These are phyloP conservation scores for Niveomyces coronatus DNA, from an alignment of 2,329 filamentous ascomycete species.

Conservation along the genomic window DNA sequence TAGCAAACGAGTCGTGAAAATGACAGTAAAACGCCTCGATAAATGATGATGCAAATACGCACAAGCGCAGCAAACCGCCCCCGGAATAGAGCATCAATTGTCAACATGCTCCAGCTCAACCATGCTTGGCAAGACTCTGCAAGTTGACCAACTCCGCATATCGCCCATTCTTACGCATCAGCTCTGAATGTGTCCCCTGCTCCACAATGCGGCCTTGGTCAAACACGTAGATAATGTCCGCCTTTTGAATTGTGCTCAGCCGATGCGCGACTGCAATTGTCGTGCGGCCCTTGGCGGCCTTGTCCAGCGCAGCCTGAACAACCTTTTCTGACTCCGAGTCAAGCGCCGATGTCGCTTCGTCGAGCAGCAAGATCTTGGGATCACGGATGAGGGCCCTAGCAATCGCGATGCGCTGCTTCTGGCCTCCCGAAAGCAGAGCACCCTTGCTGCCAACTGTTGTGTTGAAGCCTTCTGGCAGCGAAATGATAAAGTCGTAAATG, in stretches of 20 bases:
- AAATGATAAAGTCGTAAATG: slow-evolving; percentile 85
- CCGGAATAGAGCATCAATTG: background rate
- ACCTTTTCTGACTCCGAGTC: slow-evolving; percentile 71
- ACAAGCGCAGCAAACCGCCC: no score
- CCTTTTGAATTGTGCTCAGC: slow-evolving; percentile 86
- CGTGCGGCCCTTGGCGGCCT: slow-evolving; percentile 72
- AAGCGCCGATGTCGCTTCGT: slow-evolving; percentile 70
- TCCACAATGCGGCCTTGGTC: slow-evolving; percentile 82
- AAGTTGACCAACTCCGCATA: slow-evolving; percentile 73
- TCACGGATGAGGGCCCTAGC: slow-evolving; percentile 84
- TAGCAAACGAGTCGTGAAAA: no score
- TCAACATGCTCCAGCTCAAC: slow-evolving; percentile 12
- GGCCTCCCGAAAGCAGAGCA: slow-evolving; percentile 73
- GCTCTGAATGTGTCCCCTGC: slow-evolving; percentile 64
- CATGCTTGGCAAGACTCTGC: slow-evolving; percentile 60
- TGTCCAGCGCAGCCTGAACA: slow-evolving; percentile 71
- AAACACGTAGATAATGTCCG: slow-evolving; percentile 94
- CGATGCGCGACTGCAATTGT: slow-evolving; percentile 93
- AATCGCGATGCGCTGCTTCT: slow-evolving; percentile 92
- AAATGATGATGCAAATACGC: background rate
- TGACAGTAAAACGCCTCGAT: background rate
- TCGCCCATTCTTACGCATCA: slow-evolving; percentile 59
- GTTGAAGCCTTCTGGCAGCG: slow-evolving; percentile 73
- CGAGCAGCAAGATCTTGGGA: slow-evolving; percentile 74
- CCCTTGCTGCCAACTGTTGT: slow-evolving; percentile 85